Evolutionary conservation across 2,329 filamentous ascomycete species (phyloP).

Genomic region (Cladosporium sp.): DNA sequence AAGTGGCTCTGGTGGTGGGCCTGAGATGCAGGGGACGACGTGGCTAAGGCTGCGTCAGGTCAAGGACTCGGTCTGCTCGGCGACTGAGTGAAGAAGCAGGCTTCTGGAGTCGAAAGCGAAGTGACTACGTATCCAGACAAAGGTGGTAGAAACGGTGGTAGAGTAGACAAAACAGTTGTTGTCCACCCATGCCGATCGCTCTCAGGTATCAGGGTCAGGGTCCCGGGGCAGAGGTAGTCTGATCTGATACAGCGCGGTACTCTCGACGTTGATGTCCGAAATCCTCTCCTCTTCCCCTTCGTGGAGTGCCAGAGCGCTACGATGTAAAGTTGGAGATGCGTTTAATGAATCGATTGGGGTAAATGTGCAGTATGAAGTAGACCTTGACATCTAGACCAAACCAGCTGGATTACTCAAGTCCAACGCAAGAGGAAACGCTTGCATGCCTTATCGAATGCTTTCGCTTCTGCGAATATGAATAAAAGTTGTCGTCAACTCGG

Average conservation of each 20-base stretch:
- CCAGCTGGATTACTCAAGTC: no score
- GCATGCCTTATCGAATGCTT: no score
- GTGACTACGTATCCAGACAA: slow-evolving; percentile 14
- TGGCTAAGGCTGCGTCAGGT: neutral
- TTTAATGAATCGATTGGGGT: no score
- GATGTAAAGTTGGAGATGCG: no score
- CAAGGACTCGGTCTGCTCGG: neutral
- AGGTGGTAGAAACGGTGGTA: neutral
- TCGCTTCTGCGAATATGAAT: no score
- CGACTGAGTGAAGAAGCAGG: neutral
- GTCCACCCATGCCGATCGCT: slow-evolving; percentile 10
- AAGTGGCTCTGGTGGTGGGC: slow-evolving; percentile 15
- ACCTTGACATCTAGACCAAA: no score
- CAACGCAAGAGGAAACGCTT: no score
- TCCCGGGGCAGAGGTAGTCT: slow-evolving; percentile 12
- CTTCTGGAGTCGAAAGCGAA: slow-evolving; percentile 1
- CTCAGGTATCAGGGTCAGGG: neutral
- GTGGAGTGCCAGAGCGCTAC: neutral
- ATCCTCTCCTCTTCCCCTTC: neutral
- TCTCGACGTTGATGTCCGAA: neutral
- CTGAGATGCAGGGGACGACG: slow-evolving; percentile 1
- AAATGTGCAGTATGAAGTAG: no score
- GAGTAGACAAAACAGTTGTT: no score
- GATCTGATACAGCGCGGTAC: neutral
- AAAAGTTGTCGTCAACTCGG: no score